Evolutionary conservation across 192 early-diverging fungal genomes (phyloP), one percentile per base, ranked within the genome.

Genomic region (Gigaspora rosea): DNA sequence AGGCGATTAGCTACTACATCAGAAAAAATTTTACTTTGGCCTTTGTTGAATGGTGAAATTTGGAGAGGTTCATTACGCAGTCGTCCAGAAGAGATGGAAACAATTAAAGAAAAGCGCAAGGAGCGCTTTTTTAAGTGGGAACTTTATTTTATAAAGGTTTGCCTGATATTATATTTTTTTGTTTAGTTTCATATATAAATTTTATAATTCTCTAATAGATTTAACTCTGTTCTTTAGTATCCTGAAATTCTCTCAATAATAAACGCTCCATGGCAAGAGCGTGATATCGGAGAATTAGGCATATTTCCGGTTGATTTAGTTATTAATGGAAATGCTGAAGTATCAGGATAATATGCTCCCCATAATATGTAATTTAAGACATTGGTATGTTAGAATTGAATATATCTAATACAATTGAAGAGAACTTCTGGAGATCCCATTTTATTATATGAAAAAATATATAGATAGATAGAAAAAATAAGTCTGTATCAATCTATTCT

Each of bases 141-240:
- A 69, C 20, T 69, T 16, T 20, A 69, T 50, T 69, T 69, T 69
- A 35, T 69, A 10, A 69, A 69, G 48, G 67, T 69, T 50, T 4
- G 67, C 49, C 10, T 64, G 16, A 15, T 18, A 18, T 35, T 35
- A 10, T 63, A 35, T 63, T 4, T 35, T 33, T 41, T 63, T 36
- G 4, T 35, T 16, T 41, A 11, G 12, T 13, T 18, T 56, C 12
- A 56, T 56, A 4, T 56, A 13, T 52, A 13, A 52, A 52, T 52
- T 56, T 56, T 13, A 56, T 18, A 56, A 56, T 56, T 56, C 12
- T 56, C 4, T 4, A 56, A 5, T 18, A 2, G 12, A 56, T 18
- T 56, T 56, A 11, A 4, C 4, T 56, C 18, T 56, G 18, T 56
- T 56, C 15, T 56, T 56, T 56, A 56, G 52, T 56, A 56, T 56